These are phyloP conservation scores for Neopestalotiopsis sp. DNA, from an alignment of 2,329 filamentous ascomycete genomes.

Conservation along the genomic window DNA sequence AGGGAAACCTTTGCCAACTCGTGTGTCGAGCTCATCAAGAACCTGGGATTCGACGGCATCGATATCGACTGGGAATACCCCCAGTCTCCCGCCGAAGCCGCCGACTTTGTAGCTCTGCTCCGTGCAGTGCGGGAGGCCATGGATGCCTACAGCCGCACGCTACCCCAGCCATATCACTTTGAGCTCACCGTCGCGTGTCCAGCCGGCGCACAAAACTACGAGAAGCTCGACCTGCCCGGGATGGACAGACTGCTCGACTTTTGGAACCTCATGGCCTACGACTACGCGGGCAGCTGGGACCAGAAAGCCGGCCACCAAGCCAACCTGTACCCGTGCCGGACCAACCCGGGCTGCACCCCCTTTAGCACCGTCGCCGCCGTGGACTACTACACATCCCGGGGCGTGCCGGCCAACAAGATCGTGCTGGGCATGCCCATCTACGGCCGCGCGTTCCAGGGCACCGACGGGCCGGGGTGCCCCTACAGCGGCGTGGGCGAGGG, in stretches of 20 bases:
- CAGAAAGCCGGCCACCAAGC: slow-evolving; percentile 74
- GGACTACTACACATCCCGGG: slow-evolving; percentile 69
- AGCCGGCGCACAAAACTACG: slow-evolving; percentile 66
- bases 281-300: slow-evolving; percentile 87
- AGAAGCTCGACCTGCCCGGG: slow-evolving; percentile 63
- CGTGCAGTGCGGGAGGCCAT: slow-evolving; percentile 61
- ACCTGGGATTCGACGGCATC: slow-evolving; percentile 78
- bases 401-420: slow-evolving; percentile 74
- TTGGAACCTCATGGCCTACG: slow-evolving; percentile 88
- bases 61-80: slow-evolving; percentile 76
- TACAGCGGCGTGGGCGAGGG: slow-evolving; percentile 79
- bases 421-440: slow-evolving; percentile 93
- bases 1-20: slow-evolving; percentile 74
- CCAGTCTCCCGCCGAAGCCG: slow-evolving; percentile 57
- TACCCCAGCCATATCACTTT: slow-evolving; percentile 57
- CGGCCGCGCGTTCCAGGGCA: slow-evolving; percentile 82
- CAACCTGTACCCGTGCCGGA: slow-evolving; percentile 70
- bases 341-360: slow-evolving; percentile 71
- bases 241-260: slow-evolving; percentile 75
- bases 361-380: slow-evolving; percentile 79
- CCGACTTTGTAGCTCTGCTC: slow-evolving; percentile 65
- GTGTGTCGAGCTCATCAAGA: slow-evolving; percentile 77
- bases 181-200: slow-evolving; percentile 70
- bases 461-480: slow-evolving; percentile 72
- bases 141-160: slow-evolving; percentile 58